Base-by-base conservation (phyloP, 2,329 filamentous ascomycete genomes). In the Penicillium sp. region DNA sequence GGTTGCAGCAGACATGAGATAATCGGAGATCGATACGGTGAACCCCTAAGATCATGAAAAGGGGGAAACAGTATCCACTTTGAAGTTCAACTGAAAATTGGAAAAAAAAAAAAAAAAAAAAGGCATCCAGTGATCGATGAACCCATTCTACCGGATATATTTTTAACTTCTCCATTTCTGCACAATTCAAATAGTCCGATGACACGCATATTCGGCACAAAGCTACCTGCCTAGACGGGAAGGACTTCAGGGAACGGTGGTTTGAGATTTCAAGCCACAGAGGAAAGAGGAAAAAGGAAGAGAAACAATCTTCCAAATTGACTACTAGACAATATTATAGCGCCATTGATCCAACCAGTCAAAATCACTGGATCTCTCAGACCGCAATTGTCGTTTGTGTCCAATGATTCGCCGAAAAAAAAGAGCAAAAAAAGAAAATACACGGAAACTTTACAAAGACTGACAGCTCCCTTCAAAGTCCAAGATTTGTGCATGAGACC, bases 1-100 rank as follows among this genome's bases (percentile, higher is more conserved):
- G 62, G 57, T 53, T 65, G 60, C 43, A 58, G 62, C 62, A 61
- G 60, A 61, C 61, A 63, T 52, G 55, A 61, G 60, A 58, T 59
- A 61, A 59, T 52, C 25, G 50, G 31, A 19, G 38, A 49, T 49
- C 38, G 8, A 35, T 56, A 42, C 42, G 43, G 50, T 53, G 50
- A 49, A 43, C 30, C 22, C 22, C 22, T 22, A 22, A 40, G 50
- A 42, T 50, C 28, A 42, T 50, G 28, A 45, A 54, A 53, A 25
- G 36, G 53, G 53, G 49, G 43, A 3, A 30, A 30, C 6, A 19
- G n/a, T 44, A 30, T 33, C 48, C 48, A 50, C 48, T 43, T n/a
- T 2, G 28, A 25, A 25, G 14, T 31, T 31, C 19, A 44, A 49
- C 10, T 12, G 17, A 30, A 42, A 42, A 40, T 37, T 38, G 35